Evolutionary conservation across 2,329 filamentous ascomycete genomes (phyloP), one percentile per base, ranked within the genome.

Genomic region (Aspergillus latus): DNA sequence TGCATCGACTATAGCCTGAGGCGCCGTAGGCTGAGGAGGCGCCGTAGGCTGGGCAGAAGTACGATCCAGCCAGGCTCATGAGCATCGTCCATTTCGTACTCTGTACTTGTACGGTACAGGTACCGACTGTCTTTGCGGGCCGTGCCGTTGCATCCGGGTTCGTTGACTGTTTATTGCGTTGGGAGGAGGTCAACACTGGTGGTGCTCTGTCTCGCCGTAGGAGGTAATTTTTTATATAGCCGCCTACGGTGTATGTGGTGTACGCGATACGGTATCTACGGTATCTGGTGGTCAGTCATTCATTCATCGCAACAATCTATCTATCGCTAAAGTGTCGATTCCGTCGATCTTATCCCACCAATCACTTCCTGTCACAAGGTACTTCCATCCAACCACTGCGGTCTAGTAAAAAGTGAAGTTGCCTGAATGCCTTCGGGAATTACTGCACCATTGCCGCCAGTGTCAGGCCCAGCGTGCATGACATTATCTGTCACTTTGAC

Each of bases 121-220:
- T 52, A 55, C 53, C 44, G 59, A 11, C 10, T 37, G 34, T 37
- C 34, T 37, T 37, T 37, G 52, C 59, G 59, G 57, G 54, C 60
- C 56, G 60, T 62, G 53, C 55, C 55, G 59, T 53, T 48, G 32
- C 45, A 40, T 45, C 39, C 28, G 30, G 8, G 28, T 28, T 43
- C 48, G 7, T 10, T 44, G 34, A 37, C 34, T 11, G 9, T 37
- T 37, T 37, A 21, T 21, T 21, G 21, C 3, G 2, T 21, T 21
- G 21, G 21, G 21, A 21, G 21, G 21, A 21, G 21, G 21, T 21
- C 21, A 21, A 21, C 21, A 21, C 21, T 21, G 21, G 21, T 21
- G 21, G 21, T 21, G 21, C 21, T 21, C 21, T 21, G 21, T 21
- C 21, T 21, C 21, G 21, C 21, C 2, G 21, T 21, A 21, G 21